These are phyloP conservation scores for Verbena officinalis DNA, from an alignment of 257 asterid species.

Conservation along the genomic window DNA sequence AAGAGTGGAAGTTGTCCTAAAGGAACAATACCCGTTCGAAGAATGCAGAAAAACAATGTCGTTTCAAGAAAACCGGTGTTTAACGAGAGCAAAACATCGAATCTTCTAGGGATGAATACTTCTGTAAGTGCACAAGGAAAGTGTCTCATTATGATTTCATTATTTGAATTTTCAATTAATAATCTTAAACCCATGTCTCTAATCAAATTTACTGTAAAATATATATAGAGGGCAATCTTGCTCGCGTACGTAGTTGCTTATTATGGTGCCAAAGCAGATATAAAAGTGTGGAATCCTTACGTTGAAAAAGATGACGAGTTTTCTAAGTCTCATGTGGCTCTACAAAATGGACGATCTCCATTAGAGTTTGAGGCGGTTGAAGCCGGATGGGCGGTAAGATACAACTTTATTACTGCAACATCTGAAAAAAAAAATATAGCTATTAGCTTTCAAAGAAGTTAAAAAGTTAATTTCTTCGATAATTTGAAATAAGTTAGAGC, in stretches of 20 bases:
- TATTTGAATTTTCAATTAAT: not conserved
- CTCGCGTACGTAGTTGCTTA: constrained; percentile 59
- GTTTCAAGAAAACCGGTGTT: constrained; percentile 9
- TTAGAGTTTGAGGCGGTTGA: constrained; percentile 46
- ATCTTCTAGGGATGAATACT: constrained; percentile 45
- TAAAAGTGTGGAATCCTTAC: constrained; percentile 51
- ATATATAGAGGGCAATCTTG: constrained; percentile 49
- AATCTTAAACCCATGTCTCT: too few relatives aligned
- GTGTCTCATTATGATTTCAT: not conserved
- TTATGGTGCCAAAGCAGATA: constrained; percentile 68
- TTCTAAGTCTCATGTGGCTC: constrained; percentile 53
- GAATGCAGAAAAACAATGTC: constrained; percentile 20
- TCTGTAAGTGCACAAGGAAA: constrained; percentile 45
- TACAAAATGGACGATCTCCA: constrained; percentile 49
- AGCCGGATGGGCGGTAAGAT: constrained; percentile 78
- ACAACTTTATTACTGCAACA: too few relatives aligned
- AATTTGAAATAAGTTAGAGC: too few relatives aligned
- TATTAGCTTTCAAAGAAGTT: too few relatives aligned
- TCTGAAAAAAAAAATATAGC: too few relatives aligned
- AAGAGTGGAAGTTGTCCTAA: constrained; percentile 68
- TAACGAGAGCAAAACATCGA: constrained; percentile 27
- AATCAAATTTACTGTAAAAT: too few relatives aligned
- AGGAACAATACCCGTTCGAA: constrained; percentile 68
- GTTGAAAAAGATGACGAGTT: constrained; percentile 74
- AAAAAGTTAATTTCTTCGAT: too few relatives aligned